A percentile compares a stretch with the other conserved stretches of the same genome.
phyloP scores from a whole-genome alignment of 2,329 filamentous ascomycete genomes.

The Phoma sp. region DNA sequence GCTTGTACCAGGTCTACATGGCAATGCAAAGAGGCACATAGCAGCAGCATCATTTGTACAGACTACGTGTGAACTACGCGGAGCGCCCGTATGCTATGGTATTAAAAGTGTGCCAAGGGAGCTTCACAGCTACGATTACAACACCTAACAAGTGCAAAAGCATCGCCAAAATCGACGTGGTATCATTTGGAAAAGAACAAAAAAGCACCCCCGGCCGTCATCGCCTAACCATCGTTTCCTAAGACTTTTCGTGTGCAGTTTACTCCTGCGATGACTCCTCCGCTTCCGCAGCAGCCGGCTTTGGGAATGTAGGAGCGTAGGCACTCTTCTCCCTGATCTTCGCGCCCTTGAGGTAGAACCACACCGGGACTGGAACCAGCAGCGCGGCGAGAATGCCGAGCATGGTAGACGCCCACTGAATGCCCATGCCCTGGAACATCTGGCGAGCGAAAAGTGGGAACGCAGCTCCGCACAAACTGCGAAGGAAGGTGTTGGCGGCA shows the following conservation, averaged over 20 bases:
- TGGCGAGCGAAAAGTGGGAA: conserved; percentile 63
- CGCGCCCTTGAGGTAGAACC: conserved; percentile 52
- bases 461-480: conserved; percentile 56
- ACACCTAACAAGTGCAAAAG: too few species aligned
- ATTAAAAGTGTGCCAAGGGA: too few species aligned
- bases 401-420: conserved; percentile 55
- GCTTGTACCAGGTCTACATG: too few species aligned
- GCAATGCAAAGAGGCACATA: too few species aligned
- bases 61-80: too few species aligned
- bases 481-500: conserved; percentile 58
- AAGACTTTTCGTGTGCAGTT: neutral
- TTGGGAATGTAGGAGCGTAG: conserved; percentile 49
- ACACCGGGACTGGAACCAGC: conserved; percentile 54
- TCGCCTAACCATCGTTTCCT: neutral
- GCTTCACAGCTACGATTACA: too few species aligned
- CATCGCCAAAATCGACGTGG: neutral
- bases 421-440: conserved; percentile 62
- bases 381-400: conserved; percentile 52
- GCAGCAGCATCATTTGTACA: too few species aligned
- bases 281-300: conserved; percentile 17
- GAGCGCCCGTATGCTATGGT: too few species aligned
- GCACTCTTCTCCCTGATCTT: conserved; percentile 53
- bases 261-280: conserved; percentile 10
- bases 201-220: neutral
- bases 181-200: neutral